These are phyloP conservation scores for Adansonia gregorii DNA, from an alignment of 441 rosid genomes.

Conservation along the genomic window DNA sequence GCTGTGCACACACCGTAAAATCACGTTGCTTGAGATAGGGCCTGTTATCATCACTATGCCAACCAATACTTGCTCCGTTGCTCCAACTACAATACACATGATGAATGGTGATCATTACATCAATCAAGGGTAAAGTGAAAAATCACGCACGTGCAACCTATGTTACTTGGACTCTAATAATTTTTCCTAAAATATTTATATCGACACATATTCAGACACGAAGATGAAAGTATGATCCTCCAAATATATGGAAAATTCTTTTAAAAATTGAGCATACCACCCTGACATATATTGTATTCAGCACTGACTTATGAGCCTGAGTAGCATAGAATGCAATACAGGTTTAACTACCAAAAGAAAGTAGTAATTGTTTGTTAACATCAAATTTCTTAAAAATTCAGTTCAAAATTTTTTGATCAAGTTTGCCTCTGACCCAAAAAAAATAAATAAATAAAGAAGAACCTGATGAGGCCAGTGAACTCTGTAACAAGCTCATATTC, in stretches of 20 bases:
- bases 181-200: not conserved
- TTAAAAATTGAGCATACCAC: no score
- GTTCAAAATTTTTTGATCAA: not conserved
- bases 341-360: slow-evolving; percentile 8
- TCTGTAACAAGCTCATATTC: slow-evolving; percentile 79
- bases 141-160: not conserved
- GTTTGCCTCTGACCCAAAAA: not conserved
- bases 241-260: no score
- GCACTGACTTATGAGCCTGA: no score
- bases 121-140: slow-evolving; percentile 2
- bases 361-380: not conserved
- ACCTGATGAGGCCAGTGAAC: slow-evolving; percentile 93
- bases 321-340: no score
- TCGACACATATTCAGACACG: not conserved
- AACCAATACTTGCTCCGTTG: slow-evolving; percentile 85
- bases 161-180: not conserved
- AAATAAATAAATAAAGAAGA: slow-evolving; percentile 14
- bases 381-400: not conserved
- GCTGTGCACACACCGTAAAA: slow-evolving; percentile 54
- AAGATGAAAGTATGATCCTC: no score
- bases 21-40: slow-evolving; percentile 78
- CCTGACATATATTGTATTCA: no score
- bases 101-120: not conserved
- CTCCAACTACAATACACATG: slow-evolving; percentile 63
- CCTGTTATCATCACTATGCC: slow-evolving; percentile 95